These are phyloP conservation scores for Teratosphaeria pseudoeucalypti DNA, from an alignment of 2,329 filamentous ascomycete species.

Conservation along the genomic window DNA sequence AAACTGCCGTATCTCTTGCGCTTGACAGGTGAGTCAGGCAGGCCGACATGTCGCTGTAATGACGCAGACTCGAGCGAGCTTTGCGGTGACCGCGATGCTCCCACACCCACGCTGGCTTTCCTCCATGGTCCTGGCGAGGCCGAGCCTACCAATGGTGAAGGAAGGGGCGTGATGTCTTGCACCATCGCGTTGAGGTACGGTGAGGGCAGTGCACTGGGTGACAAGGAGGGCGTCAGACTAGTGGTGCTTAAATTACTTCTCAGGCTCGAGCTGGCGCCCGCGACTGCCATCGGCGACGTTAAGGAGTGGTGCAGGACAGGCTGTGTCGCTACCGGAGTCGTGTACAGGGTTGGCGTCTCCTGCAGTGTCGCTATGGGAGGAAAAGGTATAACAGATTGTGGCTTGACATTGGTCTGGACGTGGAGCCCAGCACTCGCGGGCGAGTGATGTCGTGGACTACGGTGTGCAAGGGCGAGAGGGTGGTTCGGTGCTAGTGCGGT, in stretches of 20 bases:
- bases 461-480: slow-evolving; percentile 1
- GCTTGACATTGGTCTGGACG: slow-evolving; percentile 4
- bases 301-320: slow-evolving; percentile 28
- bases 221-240: slow-evolving; percentile 36
- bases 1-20: slow-evolving; percentile 39
- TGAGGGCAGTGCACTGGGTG: slow-evolving; percentile 35
- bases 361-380: slow-evolving; percentile 3
- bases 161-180: slow-evolving; percentile 42
- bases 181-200: slow-evolving; percentile 37
- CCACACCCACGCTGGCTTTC: slow-evolving; percentile 23
- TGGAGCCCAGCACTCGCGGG: slow-evolving; percentile 5
- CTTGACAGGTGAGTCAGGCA: slow-evolving; percentile 25
- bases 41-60: slow-evolving; percentile 12
- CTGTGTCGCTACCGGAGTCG: slow-evolving; percentile 21
- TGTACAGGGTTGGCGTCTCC: slow-evolving; percentile 23
- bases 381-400: neutral
- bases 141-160: slow-evolving; percentile 38
- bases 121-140: slow-evolving; percentile 32
- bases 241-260: slow-evolving; percentile 32
- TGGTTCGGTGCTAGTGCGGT: slow-evolving; percentile 1
- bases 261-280: slow-evolving; percentile 21
- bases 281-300: slow-evolving; percentile 25
- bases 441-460: slow-evolving; percentile 4
- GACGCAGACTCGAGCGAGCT: slow-evolving; percentile 25
- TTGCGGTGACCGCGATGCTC: slow-evolving; percentile 15